Percentiles rank a stretch among this genome's conserved stretches.
These are phyloP conservation scores for Lachnellula arida DNA, from an alignment of 2,329 filamentous ascomycete species.

Conservation along the genomic window DNA sequence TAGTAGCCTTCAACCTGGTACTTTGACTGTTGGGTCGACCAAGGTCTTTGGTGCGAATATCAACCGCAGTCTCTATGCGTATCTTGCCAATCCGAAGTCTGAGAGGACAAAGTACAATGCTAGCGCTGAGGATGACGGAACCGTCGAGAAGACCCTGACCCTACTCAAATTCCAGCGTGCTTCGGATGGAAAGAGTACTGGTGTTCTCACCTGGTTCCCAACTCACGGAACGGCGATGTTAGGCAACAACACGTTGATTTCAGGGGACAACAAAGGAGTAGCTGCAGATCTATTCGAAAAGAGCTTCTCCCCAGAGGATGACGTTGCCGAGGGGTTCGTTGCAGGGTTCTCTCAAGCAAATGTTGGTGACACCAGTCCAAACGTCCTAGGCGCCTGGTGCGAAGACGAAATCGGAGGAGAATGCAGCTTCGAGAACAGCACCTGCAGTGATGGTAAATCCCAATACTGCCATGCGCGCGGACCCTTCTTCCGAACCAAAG, in stretches of 20 bases:
- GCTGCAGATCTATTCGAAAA: constrained; percentile 82
- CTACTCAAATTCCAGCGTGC: constrained; percentile 72
- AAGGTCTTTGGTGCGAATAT: constrained; percentile 74
- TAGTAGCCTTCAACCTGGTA: constrained; percentile 59
- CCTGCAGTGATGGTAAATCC: constrained; percentile 66
- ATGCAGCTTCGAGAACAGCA: constrained; percentile 78
- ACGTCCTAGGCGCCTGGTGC: constrained; percentile 82
- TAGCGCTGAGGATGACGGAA: constrained; percentile 48
- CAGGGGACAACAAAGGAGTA: constrained; percentile 96
- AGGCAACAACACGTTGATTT: constrained; percentile 84
- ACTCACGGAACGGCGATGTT: constrained; percentile 89
- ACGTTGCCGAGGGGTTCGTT: constrained; percentile 65
- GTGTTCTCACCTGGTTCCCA: constrained; percentile 84
- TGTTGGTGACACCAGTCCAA: constrained; percentile 87
- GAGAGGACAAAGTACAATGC: constrained; percentile 66
- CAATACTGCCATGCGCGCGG: constrained; percentile 71
- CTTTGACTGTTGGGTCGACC: constrained; percentile 64
- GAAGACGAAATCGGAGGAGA: constrained; percentile 72
- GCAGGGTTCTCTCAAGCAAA: constrained; percentile 91
- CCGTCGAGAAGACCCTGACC: constrained; percentile 71
- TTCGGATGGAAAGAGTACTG: constrained; percentile 71
- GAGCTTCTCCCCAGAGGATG: constrained; percentile 49
- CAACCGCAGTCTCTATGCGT: constrained; percentile 84
- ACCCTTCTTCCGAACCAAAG: constrained; percentile 61
- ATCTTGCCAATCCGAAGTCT: constrained; percentile 74